Conservation (phyloP, 2,329 filamentous ascomycete species). For the Scopulariopsis brevicaulis region DNA sequence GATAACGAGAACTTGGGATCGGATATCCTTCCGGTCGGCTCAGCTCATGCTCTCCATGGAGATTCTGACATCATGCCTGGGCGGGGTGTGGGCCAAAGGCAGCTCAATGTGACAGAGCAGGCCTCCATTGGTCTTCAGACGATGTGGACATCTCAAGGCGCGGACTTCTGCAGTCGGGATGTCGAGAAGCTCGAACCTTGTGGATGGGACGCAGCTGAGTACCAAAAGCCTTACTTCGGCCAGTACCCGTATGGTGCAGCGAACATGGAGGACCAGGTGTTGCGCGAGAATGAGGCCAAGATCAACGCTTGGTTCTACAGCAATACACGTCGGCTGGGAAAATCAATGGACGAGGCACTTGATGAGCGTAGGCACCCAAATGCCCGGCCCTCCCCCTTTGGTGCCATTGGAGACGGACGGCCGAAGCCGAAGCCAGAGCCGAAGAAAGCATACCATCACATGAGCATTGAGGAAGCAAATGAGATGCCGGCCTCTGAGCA, state of each 20-base stretch:
- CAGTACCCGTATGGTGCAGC: neutral
- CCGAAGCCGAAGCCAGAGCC: slow-evolving; percentile 10
- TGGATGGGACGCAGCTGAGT: neutral
- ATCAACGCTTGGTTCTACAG: slow-evolving; percentile 3
- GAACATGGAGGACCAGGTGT: neutral
- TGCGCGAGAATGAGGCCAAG: neutral
- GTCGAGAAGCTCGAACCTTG: neutral
- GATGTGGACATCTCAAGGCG: neutral
- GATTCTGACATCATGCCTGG: neutral
- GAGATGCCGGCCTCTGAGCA: slow-evolving; percentile 24
- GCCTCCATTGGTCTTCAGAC: neutral
- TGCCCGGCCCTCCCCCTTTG: slow-evolving; percentile 12
- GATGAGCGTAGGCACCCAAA: neutral
- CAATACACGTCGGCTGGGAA: neutral
- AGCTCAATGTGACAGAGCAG: neutral
- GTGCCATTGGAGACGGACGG: slow-evolving; percentile 25
- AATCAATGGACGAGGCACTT: neutral
- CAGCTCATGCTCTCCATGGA: neutral
- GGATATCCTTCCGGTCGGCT: neutral
- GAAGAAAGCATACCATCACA: slow-evolving; percentile 12
- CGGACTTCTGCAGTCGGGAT: neutral
- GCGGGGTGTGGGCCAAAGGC: too few species aligned
- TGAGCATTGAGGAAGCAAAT: slow-evolving; percentile 26
- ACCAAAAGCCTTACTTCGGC: neutral
- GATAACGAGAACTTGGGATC: neutral